These are phyloP conservation scores for Phyllosticta capitalensis DNA, from an alignment of 2,329 filamentous ascomycete genomes.

Conservation along the genomic window DNA sequence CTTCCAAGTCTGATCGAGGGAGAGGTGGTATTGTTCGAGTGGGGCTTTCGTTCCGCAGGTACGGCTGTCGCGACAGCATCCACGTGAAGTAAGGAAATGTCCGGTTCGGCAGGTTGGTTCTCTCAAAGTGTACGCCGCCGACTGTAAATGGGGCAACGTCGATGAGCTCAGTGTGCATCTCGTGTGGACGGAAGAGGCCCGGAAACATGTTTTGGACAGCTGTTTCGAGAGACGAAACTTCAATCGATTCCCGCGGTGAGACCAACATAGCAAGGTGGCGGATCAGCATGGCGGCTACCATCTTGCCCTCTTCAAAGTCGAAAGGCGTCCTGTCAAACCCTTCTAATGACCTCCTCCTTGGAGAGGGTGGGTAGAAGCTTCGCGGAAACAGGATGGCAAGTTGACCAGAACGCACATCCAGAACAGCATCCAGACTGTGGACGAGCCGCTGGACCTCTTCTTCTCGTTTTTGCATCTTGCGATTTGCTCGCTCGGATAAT, in stretches of 20 bases:
- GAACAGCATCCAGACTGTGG: slow-evolving; percentile 30
- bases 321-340: background rate
- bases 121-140: slow-evolving; percentile 18
- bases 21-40: slow-evolving; percentile 1
- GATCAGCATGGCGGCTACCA: slow-evolving; percentile 35
- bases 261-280: slow-evolving; percentile 41
- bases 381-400: slow-evolving; percentile 23
- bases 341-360: slow-evolving; percentile 9
- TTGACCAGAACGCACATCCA: slow-evolving; percentile 29
- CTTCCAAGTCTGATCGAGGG: background rate
- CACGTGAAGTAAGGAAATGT: slow-evolving; percentile 13
- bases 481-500: slow-evolving; percentile 37
- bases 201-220: slow-evolving; percentile 36
- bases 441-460: slow-evolving; percentile 48
- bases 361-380: slow-evolving; percentile 18
- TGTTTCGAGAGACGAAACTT: slow-evolving; percentile 33
- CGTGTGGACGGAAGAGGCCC: slow-evolving; percentile 12
- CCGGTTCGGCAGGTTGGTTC: background rate
- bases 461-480: slow-evolving; percentile 42
- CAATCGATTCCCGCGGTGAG: slow-evolving; percentile 36
- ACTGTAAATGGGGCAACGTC: slow-evolving; percentile 16
- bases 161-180: background rate
- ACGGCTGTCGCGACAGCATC: slow-evolving; percentile 10
- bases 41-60: background rate
- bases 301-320: background rate